Percentiles rank a stretch among this genome's conserved stretches.
Evolutionary conservation across 2,329 filamentous ascomycete genomes (phyloP).

Genomic region (Penicillium sp.): DNA sequence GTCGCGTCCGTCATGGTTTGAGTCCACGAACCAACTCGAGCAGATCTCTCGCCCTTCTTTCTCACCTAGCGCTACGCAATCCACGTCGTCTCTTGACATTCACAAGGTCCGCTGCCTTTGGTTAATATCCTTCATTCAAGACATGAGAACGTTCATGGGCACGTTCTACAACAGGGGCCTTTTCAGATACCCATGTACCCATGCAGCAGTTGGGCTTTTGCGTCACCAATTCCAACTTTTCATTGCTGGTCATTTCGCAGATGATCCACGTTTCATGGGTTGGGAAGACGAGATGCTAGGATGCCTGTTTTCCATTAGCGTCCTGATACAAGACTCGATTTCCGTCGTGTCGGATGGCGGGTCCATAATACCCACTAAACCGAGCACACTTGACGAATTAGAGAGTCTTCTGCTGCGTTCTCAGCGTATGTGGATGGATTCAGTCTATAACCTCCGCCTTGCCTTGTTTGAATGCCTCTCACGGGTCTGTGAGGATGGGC

Average conservation of each 20-base stretch:
- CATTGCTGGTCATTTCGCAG: not conserved
- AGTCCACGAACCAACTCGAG: conserved; percentile 29
- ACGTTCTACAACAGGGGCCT: conserved; percentile 22
- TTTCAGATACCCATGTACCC: conserved; percentile 18
- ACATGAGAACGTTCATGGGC: conserved; percentile 36
- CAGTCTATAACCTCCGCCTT: conserved; percentile 17
- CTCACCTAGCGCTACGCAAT: conserved; percentile 3
- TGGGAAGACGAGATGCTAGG: conserved; percentile 19
- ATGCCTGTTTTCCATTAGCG: conserved; percentile 26
- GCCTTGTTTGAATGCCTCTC: conserved; percentile 20
- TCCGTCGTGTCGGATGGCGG: conserved; percentile 1
- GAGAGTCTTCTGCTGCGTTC: not conserved
- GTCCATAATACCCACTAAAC: not conserved
- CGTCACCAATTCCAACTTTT: conserved; percentile 21
- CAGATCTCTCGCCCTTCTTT: conserved; percentile 20
- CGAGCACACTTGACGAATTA: conserved; percentile 18
- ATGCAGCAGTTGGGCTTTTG: conserved; percentile 24
- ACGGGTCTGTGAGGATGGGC: conserved; percentile 13
- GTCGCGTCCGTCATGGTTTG: conserved; percentile 36
- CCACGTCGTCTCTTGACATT: conserved; percentile 21
- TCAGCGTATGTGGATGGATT: conserved; percentile 18
- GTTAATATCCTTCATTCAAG: conserved; percentile 37
- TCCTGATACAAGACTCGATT: conserved; percentile 28
- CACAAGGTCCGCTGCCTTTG: conserved; percentile 35
- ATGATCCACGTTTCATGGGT: not conserved